phyloP scores from a whole-genome alignment of 2,329 filamentous ascomycete species.

The Saccharata proteae region DNA sequence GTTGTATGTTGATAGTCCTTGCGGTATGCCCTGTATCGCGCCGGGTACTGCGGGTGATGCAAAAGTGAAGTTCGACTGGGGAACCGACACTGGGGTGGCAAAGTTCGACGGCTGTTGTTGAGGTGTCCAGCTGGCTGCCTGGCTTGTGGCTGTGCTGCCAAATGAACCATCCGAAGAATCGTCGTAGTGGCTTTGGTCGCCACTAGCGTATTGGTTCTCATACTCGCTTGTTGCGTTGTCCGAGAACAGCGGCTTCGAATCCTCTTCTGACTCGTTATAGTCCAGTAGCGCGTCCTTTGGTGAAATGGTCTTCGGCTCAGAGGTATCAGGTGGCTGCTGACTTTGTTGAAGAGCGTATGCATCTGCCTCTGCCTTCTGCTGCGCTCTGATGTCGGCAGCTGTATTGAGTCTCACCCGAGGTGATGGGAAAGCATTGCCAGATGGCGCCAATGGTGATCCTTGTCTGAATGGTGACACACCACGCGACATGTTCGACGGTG shows the following conservation, averaged over 20 bases:
- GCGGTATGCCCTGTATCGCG: conserved; percentile 19
- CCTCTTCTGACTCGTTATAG: conserved; percentile 64
- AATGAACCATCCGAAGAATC: conserved; percentile 29
- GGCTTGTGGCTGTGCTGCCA: conserved; percentile 30
- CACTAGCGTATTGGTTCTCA: conserved; percentile 30
- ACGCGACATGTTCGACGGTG: conserved; percentile 42
- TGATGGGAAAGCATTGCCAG: conserved; percentile 30
- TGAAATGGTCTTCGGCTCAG: conserved; percentile 70
- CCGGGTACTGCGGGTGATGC: conserved; percentile 28
- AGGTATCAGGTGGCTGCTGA: conserved; percentile 26
- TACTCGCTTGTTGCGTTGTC: conserved; percentile 43
- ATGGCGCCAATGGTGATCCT: conserved; percentile 40
- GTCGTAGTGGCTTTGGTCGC: conserved; percentile 25
- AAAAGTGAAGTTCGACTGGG: conserved; percentile 32
- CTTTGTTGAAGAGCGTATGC: conserved; percentile 33
- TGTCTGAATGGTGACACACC: conserved; percentile 74
- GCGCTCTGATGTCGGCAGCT: conserved; percentile 48
- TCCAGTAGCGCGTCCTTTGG: conserved; percentile 86
- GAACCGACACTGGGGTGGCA: conserved; percentile 13
- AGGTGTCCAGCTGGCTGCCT: conserved; percentile 23
- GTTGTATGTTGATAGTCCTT: conserved; percentile 19
- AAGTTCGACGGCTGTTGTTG: conserved; percentile 12
- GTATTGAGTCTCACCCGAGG: conserved; percentile 26
- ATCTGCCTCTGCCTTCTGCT: conserved; percentile 49
- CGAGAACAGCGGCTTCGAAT: conserved; percentile 61